phyloP scores from a whole-genome alignment of 768 basidiomycete genomes.

The Boletales sp. region DNA sequence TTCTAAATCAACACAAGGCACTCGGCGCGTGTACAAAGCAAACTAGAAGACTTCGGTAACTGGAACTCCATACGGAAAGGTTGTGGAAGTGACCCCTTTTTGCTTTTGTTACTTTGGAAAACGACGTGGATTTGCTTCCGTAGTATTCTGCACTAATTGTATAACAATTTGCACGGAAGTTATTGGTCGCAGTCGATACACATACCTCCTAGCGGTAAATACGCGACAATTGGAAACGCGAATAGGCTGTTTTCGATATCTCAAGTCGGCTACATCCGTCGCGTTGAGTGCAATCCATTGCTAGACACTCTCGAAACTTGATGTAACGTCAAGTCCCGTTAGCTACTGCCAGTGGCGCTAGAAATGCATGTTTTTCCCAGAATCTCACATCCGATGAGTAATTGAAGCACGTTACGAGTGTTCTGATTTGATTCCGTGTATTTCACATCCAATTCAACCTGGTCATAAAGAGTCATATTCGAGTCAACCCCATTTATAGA shows the following conservation, averaged over 20 bases:
- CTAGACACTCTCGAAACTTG: constrained; percentile 4
- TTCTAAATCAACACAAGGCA: background rate
- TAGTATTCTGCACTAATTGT: background rate
- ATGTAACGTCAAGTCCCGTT: constrained; percentile 6
- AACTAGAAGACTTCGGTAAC: constrained; percentile 2
- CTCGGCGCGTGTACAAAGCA: background rate
- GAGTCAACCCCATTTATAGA: background rate
- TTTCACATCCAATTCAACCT: background rate
- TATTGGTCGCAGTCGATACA: background rate
- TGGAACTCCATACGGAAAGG: background rate
- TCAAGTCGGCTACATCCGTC: background rate
- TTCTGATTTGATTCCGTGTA: constrained; percentile 1
- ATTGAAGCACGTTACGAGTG: background rate
- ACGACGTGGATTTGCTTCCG: background rate
- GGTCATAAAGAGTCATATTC: background rate
- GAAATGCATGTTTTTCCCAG: background rate
- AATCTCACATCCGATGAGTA: background rate
- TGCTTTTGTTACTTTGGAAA: background rate
- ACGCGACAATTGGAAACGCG: too few species aligned
- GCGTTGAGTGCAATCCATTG: background rate
- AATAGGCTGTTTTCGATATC: too few species aligned
- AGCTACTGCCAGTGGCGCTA: constrained; percentile 10
- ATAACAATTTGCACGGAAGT: background rate
- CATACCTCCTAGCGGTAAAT: background rate
- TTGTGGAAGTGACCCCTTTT: background rate